Evolutionary conservation across 805 yeast species (phyloP).

Genomic region (Danielia reshetovae): DNA sequence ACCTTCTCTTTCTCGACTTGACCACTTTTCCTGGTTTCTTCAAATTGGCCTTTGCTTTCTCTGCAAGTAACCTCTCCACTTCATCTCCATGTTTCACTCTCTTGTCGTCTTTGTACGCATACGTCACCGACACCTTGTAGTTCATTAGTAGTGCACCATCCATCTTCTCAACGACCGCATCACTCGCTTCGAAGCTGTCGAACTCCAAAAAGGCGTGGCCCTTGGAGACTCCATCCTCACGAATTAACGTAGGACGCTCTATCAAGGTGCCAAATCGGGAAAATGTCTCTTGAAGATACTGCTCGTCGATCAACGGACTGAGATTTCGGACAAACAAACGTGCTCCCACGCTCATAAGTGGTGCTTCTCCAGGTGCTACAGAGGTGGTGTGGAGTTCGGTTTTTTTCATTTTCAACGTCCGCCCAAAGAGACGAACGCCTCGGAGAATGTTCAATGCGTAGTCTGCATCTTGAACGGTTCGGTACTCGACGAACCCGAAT

Average conservation of each 20-base stretch:
- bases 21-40: not conserved
- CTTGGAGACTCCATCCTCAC: slow-evolving; percentile 46
- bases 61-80: slow-evolving; percentile 68
- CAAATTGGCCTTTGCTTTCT: slow-evolving; percentile 48
- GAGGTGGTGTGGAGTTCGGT: slow-evolving; percentile 31
- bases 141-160: slow-evolving; percentile 69
- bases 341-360: slow-evolving; percentile 41
- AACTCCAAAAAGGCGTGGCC: slow-evolving; percentile 68
- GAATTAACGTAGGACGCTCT: slow-evolving; percentile 45
- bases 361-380: slow-evolving; percentile 1
- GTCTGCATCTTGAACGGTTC: slow-evolving; percentile 55
- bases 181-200: slow-evolving; percentile 63
- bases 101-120: slow-evolving; percentile 66
- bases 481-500: slow-evolving; percentile 80
- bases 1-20: slow-evolving; percentile 1
- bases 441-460: slow-evolving; percentile 60
- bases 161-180: slow-evolving; percentile 65
- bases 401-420: slow-evolving; percentile 54
- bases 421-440: slow-evolving; percentile 60
- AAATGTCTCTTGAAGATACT: slow-evolving; percentile 54
- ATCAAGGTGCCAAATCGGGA: slow-evolving; percentile 63
- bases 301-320: slow-evolving; percentile 62
- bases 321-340: slow-evolving; percentile 55
- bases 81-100: slow-evolving; percentile 68
- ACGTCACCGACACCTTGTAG: slow-evolving; percentile 53